Evolutionary conservation across 768 basidiomycete species (phyloP).

Genomic region (Kwoniella mangroviensis): DNA sequence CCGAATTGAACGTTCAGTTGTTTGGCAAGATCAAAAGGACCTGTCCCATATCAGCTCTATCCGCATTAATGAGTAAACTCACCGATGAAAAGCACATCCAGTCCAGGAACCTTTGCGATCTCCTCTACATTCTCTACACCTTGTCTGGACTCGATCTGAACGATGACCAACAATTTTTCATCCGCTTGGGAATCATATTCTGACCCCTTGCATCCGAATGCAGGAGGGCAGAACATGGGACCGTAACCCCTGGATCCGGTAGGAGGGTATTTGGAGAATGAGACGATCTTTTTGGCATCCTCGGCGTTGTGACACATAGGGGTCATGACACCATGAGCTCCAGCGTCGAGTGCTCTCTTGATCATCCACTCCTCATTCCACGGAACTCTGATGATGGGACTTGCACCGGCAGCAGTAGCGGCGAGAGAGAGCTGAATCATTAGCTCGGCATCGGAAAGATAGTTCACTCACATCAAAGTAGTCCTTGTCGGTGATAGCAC

Average conservation of each 20-base stretch:
- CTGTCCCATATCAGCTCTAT: constrained; percentile 13
- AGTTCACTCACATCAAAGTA: constrained; percentile 38
- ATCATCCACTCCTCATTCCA: constrained; percentile 53
- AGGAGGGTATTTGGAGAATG: constrained; percentile 56
- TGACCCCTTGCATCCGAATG: constrained; percentile 46
- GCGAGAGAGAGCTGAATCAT: constrained; percentile 39
- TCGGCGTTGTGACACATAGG: constrained; percentile 55
- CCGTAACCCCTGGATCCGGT: constrained; percentile 56
- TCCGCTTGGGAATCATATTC: constrained; percentile 53
- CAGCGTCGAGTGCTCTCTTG: constrained; percentile 58
- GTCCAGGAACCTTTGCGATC: constrained; percentile 53
- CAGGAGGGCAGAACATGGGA: constrained; percentile 54
- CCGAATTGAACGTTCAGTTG: constrained; percentile 52
- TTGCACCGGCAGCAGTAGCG: constrained; percentile 44
- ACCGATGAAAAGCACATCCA: constrained; percentile 58
- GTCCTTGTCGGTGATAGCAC: constrained; percentile 45
- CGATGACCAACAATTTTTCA: constrained; percentile 52
- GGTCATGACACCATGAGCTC: constrained; percentile 58
- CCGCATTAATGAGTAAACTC: constrained; percentile 1
- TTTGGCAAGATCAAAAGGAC: constrained; percentile 57
- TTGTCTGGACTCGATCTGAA: constrained; percentile 56
- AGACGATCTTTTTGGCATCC: constrained; percentile 54
- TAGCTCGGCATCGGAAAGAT: constrained; percentile 1
- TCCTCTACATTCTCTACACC: constrained; percentile 56
- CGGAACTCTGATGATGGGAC: constrained; percentile 57